Conservation (phyloP, 2,329 filamentous ascomycete genomes). For the Neurospora crassa region DNA sequence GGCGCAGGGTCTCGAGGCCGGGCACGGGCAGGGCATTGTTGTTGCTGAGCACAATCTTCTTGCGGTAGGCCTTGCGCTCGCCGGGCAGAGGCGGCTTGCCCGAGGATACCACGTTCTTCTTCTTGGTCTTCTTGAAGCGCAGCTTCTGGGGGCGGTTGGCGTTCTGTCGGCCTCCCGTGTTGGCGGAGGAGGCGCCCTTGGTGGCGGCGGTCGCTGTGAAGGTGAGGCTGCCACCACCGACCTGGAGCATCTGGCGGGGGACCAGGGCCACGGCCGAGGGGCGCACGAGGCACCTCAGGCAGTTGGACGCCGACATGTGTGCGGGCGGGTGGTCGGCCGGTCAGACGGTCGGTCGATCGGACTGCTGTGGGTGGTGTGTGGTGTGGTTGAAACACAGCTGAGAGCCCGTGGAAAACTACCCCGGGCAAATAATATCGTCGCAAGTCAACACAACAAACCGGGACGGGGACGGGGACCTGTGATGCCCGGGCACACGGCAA, state of each 20-base stretch:
- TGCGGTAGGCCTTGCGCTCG: constrained; percentile 79
- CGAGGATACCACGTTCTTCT: constrained; percentile 41
- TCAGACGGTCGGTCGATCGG: background rate
- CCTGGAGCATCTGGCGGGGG: constrained; percentile 21
- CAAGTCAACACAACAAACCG: constrained; percentile 8
- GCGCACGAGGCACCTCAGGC: constrained; percentile 49
- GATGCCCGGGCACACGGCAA: background rate
- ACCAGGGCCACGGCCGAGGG: constrained; percentile 26
- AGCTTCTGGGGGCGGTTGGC: constrained; percentile 26
- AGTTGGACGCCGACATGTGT: constrained; percentile 46
- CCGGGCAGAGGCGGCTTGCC: constrained; percentile 56
- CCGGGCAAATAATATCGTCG: background rate
- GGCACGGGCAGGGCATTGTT: constrained; percentile 77
- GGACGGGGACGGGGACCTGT: background rate
- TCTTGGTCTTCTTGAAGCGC: constrained; percentile 30
- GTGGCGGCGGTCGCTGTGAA: constrained; percentile 33
- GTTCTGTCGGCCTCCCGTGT: background rate
- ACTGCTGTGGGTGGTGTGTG: constrained; percentile 3
- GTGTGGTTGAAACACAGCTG: background rate
- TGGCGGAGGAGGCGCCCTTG: background rate
- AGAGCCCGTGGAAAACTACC: background rate
- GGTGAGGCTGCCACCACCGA: constrained; percentile 25
- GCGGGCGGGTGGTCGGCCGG: constrained; percentile 3
- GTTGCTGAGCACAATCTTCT: constrained; percentile 87
- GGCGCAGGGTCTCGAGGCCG: constrained; percentile 53